A percentile compares a stretch with the other conserved stretches of the same genome.
phyloP scores from a whole-genome alignment of 768 basidiomycete genomes.

The Mycena rebaudengoi region DNA sequence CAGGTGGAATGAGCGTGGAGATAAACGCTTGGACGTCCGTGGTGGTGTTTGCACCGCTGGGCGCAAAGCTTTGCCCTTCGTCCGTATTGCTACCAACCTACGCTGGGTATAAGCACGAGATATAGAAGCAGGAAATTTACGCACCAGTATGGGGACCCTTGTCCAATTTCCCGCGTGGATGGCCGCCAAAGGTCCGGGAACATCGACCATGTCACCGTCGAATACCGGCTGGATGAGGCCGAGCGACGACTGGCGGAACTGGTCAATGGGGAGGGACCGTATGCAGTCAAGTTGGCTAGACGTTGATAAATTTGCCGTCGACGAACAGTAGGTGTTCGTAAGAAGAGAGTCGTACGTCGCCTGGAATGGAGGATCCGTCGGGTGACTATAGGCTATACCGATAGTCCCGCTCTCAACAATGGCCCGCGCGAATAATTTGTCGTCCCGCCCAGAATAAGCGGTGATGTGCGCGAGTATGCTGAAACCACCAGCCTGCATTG shows the following conservation, averaged over 20 bases:
- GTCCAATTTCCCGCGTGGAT: conserved; percentile 1
- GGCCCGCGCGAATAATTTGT: background rate
- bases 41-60: conserved; percentile 14
- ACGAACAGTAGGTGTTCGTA: conserved; percentile 8
- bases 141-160: conserved; percentile 1
- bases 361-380: background rate
- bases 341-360: background rate
- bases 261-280: conserved; percentile 12
- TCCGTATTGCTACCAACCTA: conserved; percentile 20
- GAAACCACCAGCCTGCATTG: conserved; percentile 40
- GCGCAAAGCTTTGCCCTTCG: conserved; percentile 7
- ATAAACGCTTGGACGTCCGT: background rate
- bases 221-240: conserved; percentile 1
- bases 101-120: background rate
- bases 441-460: conserved; percentile 29
- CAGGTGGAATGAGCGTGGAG: background rate
- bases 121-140: background rate
- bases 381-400: background rate
- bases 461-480: conserved; percentile 40
- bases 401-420: conserved; percentile 3
- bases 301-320: background rate
- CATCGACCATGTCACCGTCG: conserved; percentile 13
- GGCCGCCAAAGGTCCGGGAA: conserved; percentile 5
- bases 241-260: conserved; percentile 7
- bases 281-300: conserved; percentile 8